These are phyloP conservation scores for Chaetomiaceae sp. DNA, from an alignment of 2,329 filamentous ascomycete genomes.

Conservation along the genomic window DNA sequence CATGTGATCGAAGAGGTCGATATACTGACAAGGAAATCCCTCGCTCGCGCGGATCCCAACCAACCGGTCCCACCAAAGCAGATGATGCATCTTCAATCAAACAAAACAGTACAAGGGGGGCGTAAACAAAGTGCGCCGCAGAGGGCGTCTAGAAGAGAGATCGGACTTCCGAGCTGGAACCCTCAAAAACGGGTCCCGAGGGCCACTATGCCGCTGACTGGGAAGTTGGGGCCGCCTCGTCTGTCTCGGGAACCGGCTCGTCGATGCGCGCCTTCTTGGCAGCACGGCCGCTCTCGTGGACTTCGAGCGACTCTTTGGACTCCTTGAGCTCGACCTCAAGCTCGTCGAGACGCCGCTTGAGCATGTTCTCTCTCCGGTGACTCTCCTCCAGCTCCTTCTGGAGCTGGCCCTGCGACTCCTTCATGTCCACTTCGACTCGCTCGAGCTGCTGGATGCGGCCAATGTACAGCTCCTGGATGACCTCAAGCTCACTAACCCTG, in stretches of 20 bases:
- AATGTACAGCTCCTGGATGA: conserved; percentile 83
- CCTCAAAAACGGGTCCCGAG: no score
- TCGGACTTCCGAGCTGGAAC: no score
- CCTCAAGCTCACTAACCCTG: conserved; percentile 86
- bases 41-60: neutral
- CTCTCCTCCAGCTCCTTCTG: conserved; percentile 68
- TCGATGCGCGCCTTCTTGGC: conserved; percentile 32
- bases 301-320: conserved; percentile 27
- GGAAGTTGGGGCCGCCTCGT: conserved; percentile 4
- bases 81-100: no score
- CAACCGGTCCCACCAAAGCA: no score
- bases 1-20: no score
- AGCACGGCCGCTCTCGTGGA: conserved; percentile 27
- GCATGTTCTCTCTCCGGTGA: conserved; percentile 70
- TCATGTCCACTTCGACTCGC: conserved; percentile 47
- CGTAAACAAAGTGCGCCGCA: no score
- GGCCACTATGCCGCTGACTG: conserved; percentile 5
- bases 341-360: conserved; percentile 79
- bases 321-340: conserved; percentile 57
- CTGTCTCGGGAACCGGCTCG: conserved; percentile 11
- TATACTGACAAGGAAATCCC: neutral
- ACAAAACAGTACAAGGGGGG: no score
- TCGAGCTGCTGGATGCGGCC: conserved; percentile 69
- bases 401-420: conserved; percentile 41
- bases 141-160: no score